These are phyloP conservation scores for barley (Hordeum vulgare) DNA, from an alignment of 176 grass and related monocot species.

Conservation along the genomic window DNA sequence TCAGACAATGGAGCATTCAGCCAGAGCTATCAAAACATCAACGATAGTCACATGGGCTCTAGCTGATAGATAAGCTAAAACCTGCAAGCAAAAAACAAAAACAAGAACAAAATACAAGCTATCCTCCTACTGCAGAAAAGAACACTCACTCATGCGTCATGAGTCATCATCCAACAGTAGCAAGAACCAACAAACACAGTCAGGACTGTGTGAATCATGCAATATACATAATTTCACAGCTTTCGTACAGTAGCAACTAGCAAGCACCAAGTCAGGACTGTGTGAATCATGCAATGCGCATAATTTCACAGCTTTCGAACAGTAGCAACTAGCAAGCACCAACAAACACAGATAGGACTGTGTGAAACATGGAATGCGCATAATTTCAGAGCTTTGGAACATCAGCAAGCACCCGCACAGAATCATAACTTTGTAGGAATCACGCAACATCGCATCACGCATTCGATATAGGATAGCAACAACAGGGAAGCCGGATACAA, in stretches of 20 bases:
- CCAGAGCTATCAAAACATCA: no score
- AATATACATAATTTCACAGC: no score
- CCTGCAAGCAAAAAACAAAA: no score
- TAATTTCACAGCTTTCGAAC: neutral
- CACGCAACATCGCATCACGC: neutral
- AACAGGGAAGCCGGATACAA: neutral
- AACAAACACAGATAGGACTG: neutral
- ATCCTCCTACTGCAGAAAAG: neutral
- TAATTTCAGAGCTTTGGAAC: neutral
- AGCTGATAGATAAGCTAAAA: no score
- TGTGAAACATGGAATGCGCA: constrained; percentile 19
- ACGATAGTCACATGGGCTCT: no score
- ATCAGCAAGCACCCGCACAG: neutral
- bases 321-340: neutral
- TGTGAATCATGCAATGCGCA: constrained; percentile 20
- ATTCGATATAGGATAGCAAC: neutral
- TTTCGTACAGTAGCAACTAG: no score
- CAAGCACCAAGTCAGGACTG: neutral
- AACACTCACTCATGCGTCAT: neutral
- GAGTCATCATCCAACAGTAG: constrained; percentile 4
- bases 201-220: no score
- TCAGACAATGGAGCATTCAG: no score
- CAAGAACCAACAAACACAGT: no score
- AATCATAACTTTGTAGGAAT: neutral
- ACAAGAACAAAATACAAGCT: no score